A percentile compares a stretch with the other conserved stretches of the same genome.
Conservation (phyloP, 192 early-diverging fungal genomes). For the Entomortierella chlamydospora region DNA sequence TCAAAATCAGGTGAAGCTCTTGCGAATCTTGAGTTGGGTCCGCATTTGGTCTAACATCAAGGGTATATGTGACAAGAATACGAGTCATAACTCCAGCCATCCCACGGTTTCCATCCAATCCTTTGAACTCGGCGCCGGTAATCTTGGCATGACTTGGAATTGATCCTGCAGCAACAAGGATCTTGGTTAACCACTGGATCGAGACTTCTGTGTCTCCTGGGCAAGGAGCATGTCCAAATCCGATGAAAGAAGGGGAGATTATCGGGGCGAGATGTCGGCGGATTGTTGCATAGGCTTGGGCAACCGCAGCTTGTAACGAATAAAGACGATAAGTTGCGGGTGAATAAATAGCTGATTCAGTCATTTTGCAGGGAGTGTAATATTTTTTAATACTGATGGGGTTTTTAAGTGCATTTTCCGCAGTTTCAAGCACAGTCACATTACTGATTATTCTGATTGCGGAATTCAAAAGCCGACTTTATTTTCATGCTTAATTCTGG, state of each 20-base stretch:
- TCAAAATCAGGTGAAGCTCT: constrained; percentile 27
- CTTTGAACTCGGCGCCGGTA: constrained; percentile 15
- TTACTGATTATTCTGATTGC: no score
- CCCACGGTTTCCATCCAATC: constrained; percentile 37
- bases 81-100: constrained; percentile 33
- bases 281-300: constrained; percentile 22
- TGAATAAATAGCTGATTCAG: neutral
- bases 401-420: neutral
- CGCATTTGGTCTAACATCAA: neutral
- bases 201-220: constrained; percentile 40
- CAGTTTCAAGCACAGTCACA: no score
- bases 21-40: constrained; percentile 3
- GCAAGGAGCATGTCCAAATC: constrained; percentile 23
- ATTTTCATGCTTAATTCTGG: no score
- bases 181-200: constrained; percentile 18
- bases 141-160: constrained; percentile 16
- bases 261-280: constrained; percentile 11
- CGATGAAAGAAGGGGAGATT: constrained; percentile 6
- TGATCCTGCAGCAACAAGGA: constrained; percentile 1
- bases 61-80: constrained; percentile 20
- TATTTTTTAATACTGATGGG: neutral
- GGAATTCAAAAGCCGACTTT: no score
- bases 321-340: constrained; percentile 19
- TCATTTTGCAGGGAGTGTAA: neutral
- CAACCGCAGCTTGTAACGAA: constrained; percentile 21